Evolutionary conservation across 139 green algal genomes (phyloP).

Genomic region (Micractinium sp.): DNA sequence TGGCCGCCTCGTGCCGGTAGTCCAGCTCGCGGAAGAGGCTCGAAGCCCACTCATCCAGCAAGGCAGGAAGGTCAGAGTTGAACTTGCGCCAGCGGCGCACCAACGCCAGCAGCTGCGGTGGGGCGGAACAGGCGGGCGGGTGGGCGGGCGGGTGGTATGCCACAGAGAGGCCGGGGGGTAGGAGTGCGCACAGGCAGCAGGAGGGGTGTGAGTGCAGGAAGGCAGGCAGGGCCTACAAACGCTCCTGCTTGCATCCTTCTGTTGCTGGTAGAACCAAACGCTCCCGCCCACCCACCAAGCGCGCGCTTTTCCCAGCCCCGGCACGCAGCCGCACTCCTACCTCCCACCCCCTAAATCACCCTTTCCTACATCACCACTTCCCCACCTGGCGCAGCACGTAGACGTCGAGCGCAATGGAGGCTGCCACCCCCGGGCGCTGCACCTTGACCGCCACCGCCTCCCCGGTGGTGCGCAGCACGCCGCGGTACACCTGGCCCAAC

Average conservation of each 20-base stretch:
- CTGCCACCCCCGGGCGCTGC: conserved; percentile 83
- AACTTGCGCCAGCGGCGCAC: conserved; percentile 56
- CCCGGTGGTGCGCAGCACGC: conserved; percentile 39
- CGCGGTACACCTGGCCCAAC: conserved; percentile 81
- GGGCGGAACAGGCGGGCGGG: no score
- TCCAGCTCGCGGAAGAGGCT: conserved; percentile 88
- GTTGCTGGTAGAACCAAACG: no score
- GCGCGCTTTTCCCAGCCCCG: no score
- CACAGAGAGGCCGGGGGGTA: no score
- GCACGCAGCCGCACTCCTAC: no score
- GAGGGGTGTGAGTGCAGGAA: no score
- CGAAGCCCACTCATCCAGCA: conserved; percentile 92
- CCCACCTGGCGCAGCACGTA: conserved; percentile 76
- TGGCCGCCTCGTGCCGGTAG: conserved; percentile 80
- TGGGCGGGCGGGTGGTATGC: no score
- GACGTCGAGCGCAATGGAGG: conserved; percentile 83
- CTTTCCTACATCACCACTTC: not conserved
- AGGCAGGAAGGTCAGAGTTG: conserved; percentile 85
- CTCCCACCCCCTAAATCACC: no score
- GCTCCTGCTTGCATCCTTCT: not conserved
- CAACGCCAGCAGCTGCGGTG: conserved; percentile 12
- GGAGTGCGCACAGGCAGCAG: no score
- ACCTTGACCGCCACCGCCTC: conserved; percentile 83
- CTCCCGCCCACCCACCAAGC: no score
- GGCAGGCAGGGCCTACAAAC: not conserved